phyloP scores from a whole-genome alignment of 352 stramenopile genomes.

The Globisporangium paddicum region DNA sequence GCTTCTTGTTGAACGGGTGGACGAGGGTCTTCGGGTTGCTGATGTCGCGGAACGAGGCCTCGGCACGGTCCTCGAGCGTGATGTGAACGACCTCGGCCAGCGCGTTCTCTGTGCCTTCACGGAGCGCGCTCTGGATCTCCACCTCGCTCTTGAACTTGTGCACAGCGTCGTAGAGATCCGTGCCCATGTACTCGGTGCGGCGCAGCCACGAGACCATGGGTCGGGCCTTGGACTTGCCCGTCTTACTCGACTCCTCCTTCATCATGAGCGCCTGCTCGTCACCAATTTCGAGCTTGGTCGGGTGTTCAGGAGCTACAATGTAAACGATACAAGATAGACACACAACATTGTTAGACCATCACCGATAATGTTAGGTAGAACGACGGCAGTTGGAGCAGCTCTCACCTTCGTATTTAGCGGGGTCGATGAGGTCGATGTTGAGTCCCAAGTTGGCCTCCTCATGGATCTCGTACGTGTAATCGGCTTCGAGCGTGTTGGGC shows the following conservation, averaged over 20 bases:
- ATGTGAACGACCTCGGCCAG: constrained; percentile 67
- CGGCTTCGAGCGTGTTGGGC: constrained; percentile 75
- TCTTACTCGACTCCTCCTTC: constrained; percentile 56
- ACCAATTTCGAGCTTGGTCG: constrained; percentile 54
- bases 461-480: constrained; percentile 85
- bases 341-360: background rate
- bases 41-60: constrained; percentile 75
- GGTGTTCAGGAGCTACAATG: constrained; percentile 37
- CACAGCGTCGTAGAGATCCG: constrained; percentile 78
- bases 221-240: constrained; percentile 55
- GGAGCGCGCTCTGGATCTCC: constrained; percentile 77
- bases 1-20: constrained; percentile 79
- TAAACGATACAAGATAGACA: background rate
- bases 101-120: constrained; percentile 76
- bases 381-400: constrained; percentile 1
- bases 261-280: constrained; percentile 78
- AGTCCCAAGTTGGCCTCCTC: constrained; percentile 76
- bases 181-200: constrained; percentile 84
- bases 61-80: constrained; percentile 71
- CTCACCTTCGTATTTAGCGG: constrained; percentile 77
- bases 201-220: constrained; percentile 77
- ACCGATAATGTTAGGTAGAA: background rate
- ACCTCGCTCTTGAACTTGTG: constrained; percentile 88
- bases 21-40: constrained; percentile 59
- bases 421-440: constrained; percentile 81